Evolutionary conservation across 2,329 filamentous ascomycete genomes (phyloP).

Genomic region (Ceratocystis eucalypticola): DNA sequence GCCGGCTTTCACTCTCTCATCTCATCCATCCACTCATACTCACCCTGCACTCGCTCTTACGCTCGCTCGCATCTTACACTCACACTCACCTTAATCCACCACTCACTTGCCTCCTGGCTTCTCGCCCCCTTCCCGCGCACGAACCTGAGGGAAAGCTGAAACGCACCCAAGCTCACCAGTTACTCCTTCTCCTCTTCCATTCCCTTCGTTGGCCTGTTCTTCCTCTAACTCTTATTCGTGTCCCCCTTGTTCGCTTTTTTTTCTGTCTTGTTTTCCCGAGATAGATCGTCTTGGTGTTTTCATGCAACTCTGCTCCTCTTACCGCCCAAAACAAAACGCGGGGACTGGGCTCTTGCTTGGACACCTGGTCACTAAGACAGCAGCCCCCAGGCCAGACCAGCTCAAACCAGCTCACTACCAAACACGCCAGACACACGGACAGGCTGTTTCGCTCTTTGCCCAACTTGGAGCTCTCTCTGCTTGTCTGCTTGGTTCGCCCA

Average conservation of each 20-base stretch:
- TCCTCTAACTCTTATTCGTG: not conserved
- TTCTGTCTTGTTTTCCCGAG: not conserved
- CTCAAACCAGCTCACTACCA: too few species aligned
- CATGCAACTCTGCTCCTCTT: not conserved
- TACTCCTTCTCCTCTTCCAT: not conserved
- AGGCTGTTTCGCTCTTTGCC: too few species aligned
- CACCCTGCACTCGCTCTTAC: not conserved
- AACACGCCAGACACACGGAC: too few species aligned
- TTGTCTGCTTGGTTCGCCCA: not conserved
- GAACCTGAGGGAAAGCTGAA: conserved; percentile 2
- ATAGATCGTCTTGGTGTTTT: not conserved
- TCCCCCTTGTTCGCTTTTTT: not conserved
- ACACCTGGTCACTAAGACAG: too few species aligned
- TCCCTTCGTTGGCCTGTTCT: not conserved
- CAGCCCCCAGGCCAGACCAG: too few species aligned
- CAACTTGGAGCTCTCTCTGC: not conserved
- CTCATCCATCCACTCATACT: not conserved
- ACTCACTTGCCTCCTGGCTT: not conserved
- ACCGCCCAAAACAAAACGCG: too few species aligned
- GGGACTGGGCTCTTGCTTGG: too few species aligned
- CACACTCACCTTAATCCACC: not conserved
- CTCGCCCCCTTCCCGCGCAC: not conserved
- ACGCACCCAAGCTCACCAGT: not conserved
- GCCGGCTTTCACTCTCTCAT: not conserved
- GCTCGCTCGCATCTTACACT: not conserved